Evolutionary conservation across 768 basidiomycete species (phyloP).

Genomic region (Boletellus sp.): DNA sequence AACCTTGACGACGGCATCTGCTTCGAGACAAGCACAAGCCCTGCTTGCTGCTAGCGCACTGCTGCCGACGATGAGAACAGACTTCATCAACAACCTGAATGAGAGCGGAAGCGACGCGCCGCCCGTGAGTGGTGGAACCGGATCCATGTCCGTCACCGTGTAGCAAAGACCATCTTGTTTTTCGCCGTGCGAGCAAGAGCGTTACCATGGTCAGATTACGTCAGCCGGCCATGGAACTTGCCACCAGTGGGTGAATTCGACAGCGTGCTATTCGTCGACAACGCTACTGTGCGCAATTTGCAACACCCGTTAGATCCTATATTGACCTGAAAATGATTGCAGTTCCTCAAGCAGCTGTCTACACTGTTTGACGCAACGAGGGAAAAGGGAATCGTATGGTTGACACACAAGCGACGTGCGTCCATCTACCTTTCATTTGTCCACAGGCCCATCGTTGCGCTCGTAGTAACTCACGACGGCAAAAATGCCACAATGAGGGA

Average conservation of each 20-base stretch:
- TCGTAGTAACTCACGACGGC: constrained; percentile 69
- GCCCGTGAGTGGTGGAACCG: constrained; percentile 40
- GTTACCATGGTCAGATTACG: constrained; percentile 12
- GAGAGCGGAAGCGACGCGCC: constrained; percentile 81
- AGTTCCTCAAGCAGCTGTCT: constrained; percentile 74
- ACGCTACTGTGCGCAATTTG: constrained; percentile 44
- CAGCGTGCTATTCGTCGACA: constrained; percentile 55
- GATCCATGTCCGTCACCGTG: constrained; percentile 13
- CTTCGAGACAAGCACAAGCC: constrained; percentile 77
- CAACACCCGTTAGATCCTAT: neutral
- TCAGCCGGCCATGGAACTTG: constrained; percentile 3
- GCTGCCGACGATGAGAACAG: constrained; percentile 71
- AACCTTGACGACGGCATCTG: constrained; percentile 69
- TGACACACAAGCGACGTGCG: constrained; percentile 92
- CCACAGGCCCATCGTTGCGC: neutral
- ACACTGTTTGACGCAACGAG: constrained; percentile 68
- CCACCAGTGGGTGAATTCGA: constrained; percentile 5
- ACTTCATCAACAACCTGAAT: constrained; percentile 54
- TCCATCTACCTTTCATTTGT: neutral
- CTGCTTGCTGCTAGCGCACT: constrained; percentile 81
- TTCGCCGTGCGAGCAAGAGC: constrained; percentile 12
- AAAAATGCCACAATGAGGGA: constrained; percentile 57
- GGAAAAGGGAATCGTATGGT: constrained; percentile 78
- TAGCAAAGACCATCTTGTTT: constrained; percentile 3
- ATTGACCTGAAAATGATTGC: neutral